These are phyloP conservation scores for Kondoa subrosea DNA, from an alignment of 768 basidiomycete species.

Conservation along the genomic window DNA sequence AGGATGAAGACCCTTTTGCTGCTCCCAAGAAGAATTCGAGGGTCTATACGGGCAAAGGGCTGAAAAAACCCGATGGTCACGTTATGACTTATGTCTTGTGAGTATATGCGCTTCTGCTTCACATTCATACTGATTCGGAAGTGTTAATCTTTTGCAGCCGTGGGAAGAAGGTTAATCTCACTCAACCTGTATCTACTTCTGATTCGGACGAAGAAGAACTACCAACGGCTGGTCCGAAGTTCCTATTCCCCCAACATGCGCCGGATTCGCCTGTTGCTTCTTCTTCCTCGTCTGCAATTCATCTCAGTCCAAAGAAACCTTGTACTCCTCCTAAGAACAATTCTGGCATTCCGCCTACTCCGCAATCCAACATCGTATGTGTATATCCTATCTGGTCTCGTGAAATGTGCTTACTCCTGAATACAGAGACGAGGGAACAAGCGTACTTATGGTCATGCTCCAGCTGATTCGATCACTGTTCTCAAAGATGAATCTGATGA, in stretches of 20 bases:
- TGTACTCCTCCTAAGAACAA: not conserved
- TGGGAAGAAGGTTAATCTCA: not conserved
- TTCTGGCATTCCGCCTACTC: not conserved
- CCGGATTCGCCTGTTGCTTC: not conserved
- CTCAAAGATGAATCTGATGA: not conserved
- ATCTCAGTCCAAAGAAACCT: not conserved
- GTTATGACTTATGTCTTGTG: not conserved
- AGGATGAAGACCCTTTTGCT: constrained; percentile 5
- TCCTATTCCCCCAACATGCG: not conserved
- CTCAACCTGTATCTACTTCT: not conserved
- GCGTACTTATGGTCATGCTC: not conserved
- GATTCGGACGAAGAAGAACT: not conserved
- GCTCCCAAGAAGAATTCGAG: constrained; percentile 33
- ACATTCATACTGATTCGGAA: not conserved
- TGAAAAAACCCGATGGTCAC: not conserved
- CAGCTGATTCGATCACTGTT: not conserved
- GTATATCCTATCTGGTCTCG: not conserved
- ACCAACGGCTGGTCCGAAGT: not conserved
- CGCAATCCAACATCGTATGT: not conserved
- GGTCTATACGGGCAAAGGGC: not conserved
- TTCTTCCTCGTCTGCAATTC: no score
- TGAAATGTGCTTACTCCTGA: not conserved
- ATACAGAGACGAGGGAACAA: not conserved
- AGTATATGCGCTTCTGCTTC: not conserved
- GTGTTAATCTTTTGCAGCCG: not conserved